Base-by-base conservation (phyloP, 1,139 yeast species). In the Ogataea hybrid region DNA sequence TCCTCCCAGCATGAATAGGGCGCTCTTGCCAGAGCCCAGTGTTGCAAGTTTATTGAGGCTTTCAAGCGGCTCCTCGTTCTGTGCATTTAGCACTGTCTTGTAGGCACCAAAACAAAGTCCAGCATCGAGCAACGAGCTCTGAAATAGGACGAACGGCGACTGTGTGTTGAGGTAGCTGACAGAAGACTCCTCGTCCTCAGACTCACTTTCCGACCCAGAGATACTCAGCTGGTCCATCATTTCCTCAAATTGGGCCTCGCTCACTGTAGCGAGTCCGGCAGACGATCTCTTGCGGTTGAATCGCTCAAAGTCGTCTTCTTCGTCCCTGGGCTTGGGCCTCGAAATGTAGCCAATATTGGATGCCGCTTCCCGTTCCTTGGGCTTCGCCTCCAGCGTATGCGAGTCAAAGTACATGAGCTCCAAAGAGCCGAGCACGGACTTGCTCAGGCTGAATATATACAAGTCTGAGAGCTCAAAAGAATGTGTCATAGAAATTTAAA, bases 1-100 rank as follows among this genome's bases (percentile, higher is more conserved):
- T 37, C 98, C 97, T 9, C 97, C 97, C 44, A 92, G 77, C 96
- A 94, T 88, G 51, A 92, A 76, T 11, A 92, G 65, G 1, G 95
- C 96, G 3, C 87, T 87, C 47, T 73, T 70, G 52, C 61, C 52
- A 0, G 54, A 35, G 6, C 40, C 38, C 4, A 51, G 36, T 1
- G 27, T 14, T 6, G 53, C 51, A 58, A 75, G 61, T 3, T 63
- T 53, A 41, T 57, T 60, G 32, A 79, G 62, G 2, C 74, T 65
- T 21, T 59, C 64, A 16, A 75, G 54, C 0, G 84, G 88, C 31
- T 62, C 58, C 6, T 65, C 53, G 25, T 67, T 68, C 2, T 56
- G 46, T 6, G 66, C 61, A 21, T 69, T 63, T 52, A 87, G 78
- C n/a, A 85, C 53, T 0, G 82, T 67, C 56, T 89, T 89, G 64